Conservation (phyloP, 768 basidiomycete species). For the Rhodotorula toruloides region DNA sequence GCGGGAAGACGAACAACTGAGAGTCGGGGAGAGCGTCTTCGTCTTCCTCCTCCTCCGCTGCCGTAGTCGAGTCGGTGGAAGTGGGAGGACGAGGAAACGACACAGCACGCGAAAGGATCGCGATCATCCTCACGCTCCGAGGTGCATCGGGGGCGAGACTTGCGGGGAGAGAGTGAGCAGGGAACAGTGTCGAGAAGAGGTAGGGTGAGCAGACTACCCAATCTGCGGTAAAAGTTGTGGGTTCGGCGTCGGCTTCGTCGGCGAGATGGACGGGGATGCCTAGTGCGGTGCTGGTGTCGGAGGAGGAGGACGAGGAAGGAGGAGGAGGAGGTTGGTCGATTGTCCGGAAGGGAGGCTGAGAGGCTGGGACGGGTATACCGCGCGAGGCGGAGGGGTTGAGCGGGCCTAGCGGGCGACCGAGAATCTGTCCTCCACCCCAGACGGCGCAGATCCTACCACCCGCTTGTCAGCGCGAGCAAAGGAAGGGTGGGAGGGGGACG, state of each 20-base stretch:
- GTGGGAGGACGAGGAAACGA: slow-evolving; percentile 51
- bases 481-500: slow-evolving; percentile 3
- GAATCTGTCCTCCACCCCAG: slow-evolving; percentile 51
- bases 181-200: slow-evolving; percentile 20
- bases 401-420: slow-evolving; percentile 43
- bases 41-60: not conserved
- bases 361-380: slow-evolving; percentile 6
- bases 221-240: slow-evolving; percentile 26
- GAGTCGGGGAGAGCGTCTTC: slow-evolving; percentile 54
- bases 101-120: slow-evolving; percentile 10
- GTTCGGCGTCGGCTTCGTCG: not conserved
- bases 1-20: slow-evolving; percentile 68
- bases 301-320: not conserved
- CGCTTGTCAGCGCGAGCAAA: not conserved
- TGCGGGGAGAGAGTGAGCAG: slow-evolving; percentile 7
- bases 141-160: not conserved
- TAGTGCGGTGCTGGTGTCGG: slow-evolving; percentile 1
- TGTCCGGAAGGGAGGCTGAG: slow-evolving; percentile 4
- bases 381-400: slow-evolving; percentile 2
- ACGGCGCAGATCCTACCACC: slow-evolving; percentile 73
- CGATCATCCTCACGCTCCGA: slow-evolving; percentile 11
- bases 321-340: slow-evolving; percentile 15
- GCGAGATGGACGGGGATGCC: slow-evolving; percentile 33
- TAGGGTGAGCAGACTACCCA: slow-evolving; percentile 28
- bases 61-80: not conserved